Evolutionary conservation across 2,329 filamentous ascomycete genomes (phyloP).

Genomic region (Pseudocercospora pini-densiflorae): DNA sequence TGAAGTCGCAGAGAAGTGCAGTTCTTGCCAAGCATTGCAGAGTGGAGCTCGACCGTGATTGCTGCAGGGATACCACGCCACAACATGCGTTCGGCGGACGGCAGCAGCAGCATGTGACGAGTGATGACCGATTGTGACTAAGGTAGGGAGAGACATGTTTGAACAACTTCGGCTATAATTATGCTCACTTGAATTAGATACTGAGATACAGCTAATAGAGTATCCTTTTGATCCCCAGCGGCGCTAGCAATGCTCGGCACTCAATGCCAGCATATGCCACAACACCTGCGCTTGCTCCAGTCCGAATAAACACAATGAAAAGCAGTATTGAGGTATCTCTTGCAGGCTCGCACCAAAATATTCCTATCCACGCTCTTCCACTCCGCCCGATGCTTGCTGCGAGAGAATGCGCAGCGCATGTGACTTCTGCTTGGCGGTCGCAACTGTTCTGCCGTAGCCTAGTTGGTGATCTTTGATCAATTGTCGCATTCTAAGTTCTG

Average conservation of each 20-base stretch:
- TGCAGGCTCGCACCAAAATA: constrained; percentile 20
- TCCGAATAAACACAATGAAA: constrained; percentile 32
- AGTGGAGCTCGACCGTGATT: neutral
- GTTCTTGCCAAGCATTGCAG: constrained; percentile 6
- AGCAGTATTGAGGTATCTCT: constrained; percentile 34
- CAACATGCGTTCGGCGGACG: neutral
- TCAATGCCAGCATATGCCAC: constrained; percentile 19
- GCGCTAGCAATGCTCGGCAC: constrained; percentile 28
- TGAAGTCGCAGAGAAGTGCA: neutral
- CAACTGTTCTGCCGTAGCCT: constrained; percentile 27
- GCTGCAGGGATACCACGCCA: neutral
- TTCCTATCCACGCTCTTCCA: constrained; percentile 14
- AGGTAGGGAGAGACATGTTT: neutral
- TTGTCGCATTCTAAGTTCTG: constrained; percentile 5
- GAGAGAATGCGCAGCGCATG: constrained; percentile 14
- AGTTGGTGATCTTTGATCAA: constrained; percentile 16
- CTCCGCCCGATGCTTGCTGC: constrained; percentile 23
- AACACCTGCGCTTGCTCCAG: constrained; percentile 24
- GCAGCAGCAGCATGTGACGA: neutral
- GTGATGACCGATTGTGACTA: neutral
- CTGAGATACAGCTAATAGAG: constrained; percentile 15
- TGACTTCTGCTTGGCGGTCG: constrained; percentile 21
- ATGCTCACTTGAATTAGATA: constrained; percentile 23
- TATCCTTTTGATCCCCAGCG: constrained; percentile 20
- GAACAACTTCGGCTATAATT: neutral